These are phyloP conservation scores for Paramecium biaurelia DNA, from an alignment of 73 alveolate species.

Conservation along the genomic window DNA sequence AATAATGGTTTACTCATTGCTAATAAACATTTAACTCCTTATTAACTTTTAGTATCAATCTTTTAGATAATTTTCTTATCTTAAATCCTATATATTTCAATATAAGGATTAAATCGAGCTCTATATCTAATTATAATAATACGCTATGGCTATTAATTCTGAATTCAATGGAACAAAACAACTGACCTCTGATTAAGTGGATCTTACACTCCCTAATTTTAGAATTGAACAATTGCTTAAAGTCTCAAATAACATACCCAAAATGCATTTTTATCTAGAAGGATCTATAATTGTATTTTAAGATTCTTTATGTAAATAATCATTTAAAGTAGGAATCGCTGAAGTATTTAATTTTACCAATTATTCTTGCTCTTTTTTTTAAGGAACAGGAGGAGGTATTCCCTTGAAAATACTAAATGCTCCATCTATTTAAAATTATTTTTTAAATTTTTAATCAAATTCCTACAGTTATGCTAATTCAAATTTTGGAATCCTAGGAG, in stretches of 20 bases:
- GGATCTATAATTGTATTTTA: constrained; percentile 15
- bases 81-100: constrained; percentile 31
- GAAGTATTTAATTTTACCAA: neutral
- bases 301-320: neutral
- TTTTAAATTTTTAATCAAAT: neutral
- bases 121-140: neutral
- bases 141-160: constrained; percentile 33
- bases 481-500: constrained; percentile 54
- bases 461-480: constrained; percentile 54
- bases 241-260: constrained; percentile 47
- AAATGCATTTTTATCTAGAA: constrained; percentile 6
- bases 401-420: neutral
- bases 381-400: neutral
- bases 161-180: constrained; percentile 44
- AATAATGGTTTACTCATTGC: constrained; percentile 17
- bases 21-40: constrained; percentile 51
- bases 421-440: neutral
- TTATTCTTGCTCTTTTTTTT: neutral
- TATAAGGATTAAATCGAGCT: constrained; percentile 28
- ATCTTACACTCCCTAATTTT: constrained; percentile 32
- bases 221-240: constrained; percentile 46
- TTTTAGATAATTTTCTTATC: constrained; percentile 28
- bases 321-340: neutral
- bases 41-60: constrained; percentile 43
- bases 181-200: constrained; percentile 29